phyloP scores from a whole-genome alignment of 208 protist genomes.

The Crithidia bombi region DNA sequence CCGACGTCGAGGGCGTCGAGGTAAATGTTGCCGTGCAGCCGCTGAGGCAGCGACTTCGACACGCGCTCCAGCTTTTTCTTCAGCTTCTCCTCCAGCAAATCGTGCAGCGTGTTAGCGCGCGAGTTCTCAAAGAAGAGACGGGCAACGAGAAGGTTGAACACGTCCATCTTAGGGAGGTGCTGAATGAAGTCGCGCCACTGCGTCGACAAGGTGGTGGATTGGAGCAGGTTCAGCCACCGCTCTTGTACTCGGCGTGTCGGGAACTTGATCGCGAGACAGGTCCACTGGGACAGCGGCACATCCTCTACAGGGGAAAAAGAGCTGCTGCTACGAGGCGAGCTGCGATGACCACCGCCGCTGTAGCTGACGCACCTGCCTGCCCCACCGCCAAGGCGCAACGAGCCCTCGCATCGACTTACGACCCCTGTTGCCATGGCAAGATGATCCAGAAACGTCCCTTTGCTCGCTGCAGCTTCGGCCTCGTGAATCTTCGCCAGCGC shows the following conservation, averaged over 20 bases:
- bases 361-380: background rate
- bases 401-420: background rate
- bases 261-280: constrained; percentile 75
- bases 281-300: constrained; percentile 50
- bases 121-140: constrained; percentile 89
- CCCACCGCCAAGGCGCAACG: background rate
- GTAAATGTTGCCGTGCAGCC: constrained; percentile 68
- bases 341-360: background rate
- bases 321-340: background rate
- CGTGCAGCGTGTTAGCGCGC: constrained; percentile 55
- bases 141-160: constrained; percentile 79
- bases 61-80: constrained; percentile 69
- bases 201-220: constrained; percentile 57
- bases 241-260: constrained; percentile 78
- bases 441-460: background rate
- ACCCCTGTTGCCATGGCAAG: background rate
- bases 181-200: constrained; percentile 76
- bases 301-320: background rate
- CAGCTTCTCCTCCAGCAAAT: constrained; percentile 68
- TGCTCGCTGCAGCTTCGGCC: background rate
- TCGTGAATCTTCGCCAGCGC: background rate
- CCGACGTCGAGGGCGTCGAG: constrained; percentile 72
- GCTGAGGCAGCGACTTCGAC: constrained; percentile 62
- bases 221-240: constrained; percentile 83
- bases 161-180: constrained; percentile 63